A percentile compares a stretch with the other conserved stretches of the same genome.
phyloP scores from a whole-genome alignment of 1,139 yeast genomes.

The Protomyces gravidus region DNA sequence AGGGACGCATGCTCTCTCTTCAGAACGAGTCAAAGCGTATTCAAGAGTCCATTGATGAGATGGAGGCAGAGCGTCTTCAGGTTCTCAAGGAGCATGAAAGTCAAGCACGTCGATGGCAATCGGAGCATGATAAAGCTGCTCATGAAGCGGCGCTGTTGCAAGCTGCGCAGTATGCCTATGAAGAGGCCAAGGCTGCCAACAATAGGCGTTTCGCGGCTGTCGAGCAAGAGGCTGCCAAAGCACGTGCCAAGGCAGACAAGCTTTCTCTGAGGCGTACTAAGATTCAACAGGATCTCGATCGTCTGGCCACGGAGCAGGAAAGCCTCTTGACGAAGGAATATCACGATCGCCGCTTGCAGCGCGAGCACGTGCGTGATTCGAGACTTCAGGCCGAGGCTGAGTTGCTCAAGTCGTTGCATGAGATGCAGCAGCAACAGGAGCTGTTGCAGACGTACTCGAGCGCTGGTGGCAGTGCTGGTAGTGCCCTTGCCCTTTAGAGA shows the following conservation, averaged over 20 bases:
- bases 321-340: not conserved
- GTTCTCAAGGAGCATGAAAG: not conserved
- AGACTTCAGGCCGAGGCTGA: slow-evolving; percentile 21
- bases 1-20: slow-evolving; percentile 22
- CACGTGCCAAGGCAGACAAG: slow-evolving; percentile 21
- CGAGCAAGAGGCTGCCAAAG: slow-evolving; percentile 7
- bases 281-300: slow-evolving; percentile 24
- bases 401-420: slow-evolving; percentile 19
- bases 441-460: slow-evolving; percentile 3
- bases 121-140: slow-evolving; percentile 3
- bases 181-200: slow-evolving; percentile 1
- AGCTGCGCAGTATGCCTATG: slow-evolving; percentile 2
- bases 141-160: slow-evolving; percentile 7
- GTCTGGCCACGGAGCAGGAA: slow-evolving; percentile 14
- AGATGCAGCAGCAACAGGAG: slow-evolving; percentile 12
- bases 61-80: slow-evolving; percentile 7
- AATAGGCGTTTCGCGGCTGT: slow-evolving; percentile 3
- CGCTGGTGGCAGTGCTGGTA: too few relatives aligned
- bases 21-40: slow-evolving; percentile 19
- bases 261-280: slow-evolving; percentile 17
- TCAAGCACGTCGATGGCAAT: slow-evolving; percentile 3
- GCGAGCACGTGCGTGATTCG: slow-evolving; percentile 4
- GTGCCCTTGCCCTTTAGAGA: too few relatives aligned
- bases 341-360: slow-evolving; percentile 1
- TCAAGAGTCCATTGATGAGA: slow-evolving; percentile 25